A percentile compares a stretch with the other conserved stretches of the same genome.
Conservation (phyloP, 2,329 filamentous ascomycete genomes). For the Helotiales sp. region DNA sequence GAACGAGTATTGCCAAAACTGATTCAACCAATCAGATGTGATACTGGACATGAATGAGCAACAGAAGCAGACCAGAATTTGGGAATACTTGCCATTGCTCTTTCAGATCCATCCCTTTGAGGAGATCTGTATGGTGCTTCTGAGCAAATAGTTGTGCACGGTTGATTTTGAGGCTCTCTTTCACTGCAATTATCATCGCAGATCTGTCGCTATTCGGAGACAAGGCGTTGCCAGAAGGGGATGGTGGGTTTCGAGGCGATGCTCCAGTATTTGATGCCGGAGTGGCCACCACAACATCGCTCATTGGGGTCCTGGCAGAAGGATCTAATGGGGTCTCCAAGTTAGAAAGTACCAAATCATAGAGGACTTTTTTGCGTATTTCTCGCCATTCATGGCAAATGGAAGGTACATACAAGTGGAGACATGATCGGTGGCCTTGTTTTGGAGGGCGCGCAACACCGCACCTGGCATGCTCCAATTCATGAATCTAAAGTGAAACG, state of each 20-base stretch:
- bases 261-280: constrained; percentile 6
- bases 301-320: not conserved
- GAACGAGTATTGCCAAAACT: constrained; percentile 14
- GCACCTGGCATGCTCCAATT: constrained; percentile 10
- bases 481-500: constrained; percentile 9
- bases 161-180: constrained; percentile 3
- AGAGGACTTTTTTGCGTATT: not conserved
- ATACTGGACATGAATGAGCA: not conserved
- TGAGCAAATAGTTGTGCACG: constrained; percentile 6
- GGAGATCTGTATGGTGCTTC: constrained; percentile 3
- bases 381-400: too few species aligned
- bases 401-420: constrained; percentile 10
- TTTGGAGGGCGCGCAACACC: constrained; percentile 6
- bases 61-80: not conserved
- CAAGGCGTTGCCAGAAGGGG: not conserved
- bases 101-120: constrained; percentile 11
- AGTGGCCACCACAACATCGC: constrained; percentile 6
- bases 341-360: not conserved
- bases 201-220: constrained; percentile 4
- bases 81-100: constrained; percentile 2
- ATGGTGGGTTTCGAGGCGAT: constrained; percentile 9
- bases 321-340: not conserved
- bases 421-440: constrained; percentile 5
- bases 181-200: not conserved
- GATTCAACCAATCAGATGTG: constrained; percentile 5